Percentiles rank a stretch among this genome's conserved stretches.
Conservation (phyloP, 352 stramenopile genomes). For the Globisporangium recalcitrans region DNA sequence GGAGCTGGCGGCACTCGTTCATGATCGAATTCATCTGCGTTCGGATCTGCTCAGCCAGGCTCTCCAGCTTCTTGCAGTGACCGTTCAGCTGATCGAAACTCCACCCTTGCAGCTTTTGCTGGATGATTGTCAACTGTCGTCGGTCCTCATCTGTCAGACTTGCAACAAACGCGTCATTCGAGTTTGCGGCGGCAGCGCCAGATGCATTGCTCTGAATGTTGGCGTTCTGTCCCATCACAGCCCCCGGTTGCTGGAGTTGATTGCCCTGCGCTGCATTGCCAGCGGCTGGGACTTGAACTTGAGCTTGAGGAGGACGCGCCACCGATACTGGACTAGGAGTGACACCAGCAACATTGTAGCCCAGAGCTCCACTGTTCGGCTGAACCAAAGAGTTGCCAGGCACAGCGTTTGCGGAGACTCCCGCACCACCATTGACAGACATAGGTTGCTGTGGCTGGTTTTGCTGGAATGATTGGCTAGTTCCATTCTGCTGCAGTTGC, state of each 20-base stretch:
- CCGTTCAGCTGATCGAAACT: constrained; percentile 68
- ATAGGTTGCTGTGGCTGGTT: constrained; percentile 5
- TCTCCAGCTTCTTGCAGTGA: constrained; percentile 80
- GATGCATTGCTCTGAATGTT: constrained; percentile 1
- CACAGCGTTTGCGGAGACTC: not conserved
- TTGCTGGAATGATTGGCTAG: constrained; percentile 11
- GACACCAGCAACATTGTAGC: not conserved
- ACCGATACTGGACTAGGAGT: not conserved
- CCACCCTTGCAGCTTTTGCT: constrained; percentile 62
- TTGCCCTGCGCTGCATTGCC: not conserved
- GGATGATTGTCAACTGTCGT: constrained; percentile 62
- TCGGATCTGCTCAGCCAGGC: constrained; percentile 72
- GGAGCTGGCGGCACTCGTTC: constrained; percentile 75
- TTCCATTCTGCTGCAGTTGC: constrained; percentile 18
- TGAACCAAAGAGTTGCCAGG: constrained; percentile 4
- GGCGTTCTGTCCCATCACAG: not conserved
- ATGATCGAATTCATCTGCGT: constrained; percentile 77
- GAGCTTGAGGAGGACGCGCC: constrained; percentile 1
- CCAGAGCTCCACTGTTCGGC: constrained; percentile 2
- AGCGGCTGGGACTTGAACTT: not conserved
- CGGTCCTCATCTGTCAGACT: constrained; percentile 67
- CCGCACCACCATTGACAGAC: not conserved
- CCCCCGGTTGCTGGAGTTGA: constrained; percentile 3
- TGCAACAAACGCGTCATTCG: constrained; percentile 24
- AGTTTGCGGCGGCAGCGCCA: not conserved